Conservation (phyloP, 768 basidiomycete species). For the Xerocomus spinulosus region DNA sequence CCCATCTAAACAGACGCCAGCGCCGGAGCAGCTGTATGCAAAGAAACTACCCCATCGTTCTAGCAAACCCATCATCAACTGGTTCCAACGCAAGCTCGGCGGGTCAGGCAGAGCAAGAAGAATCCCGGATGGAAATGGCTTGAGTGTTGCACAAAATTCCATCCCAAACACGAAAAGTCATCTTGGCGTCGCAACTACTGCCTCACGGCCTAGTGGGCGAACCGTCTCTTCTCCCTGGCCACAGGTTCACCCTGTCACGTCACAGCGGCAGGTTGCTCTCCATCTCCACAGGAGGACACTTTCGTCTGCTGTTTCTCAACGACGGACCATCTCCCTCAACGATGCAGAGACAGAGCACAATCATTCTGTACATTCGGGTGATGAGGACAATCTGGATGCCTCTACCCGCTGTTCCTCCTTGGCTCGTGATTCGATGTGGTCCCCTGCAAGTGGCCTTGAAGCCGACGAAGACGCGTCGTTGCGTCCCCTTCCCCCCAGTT, state of each 20-base stretch:
- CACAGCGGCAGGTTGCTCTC: conserved; percentile 24
- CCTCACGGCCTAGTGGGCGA: conserved; percentile 25
- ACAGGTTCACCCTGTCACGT: conserved; percentile 11
- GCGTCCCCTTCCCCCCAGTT: conserved; percentile 83
- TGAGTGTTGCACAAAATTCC: conserved; percentile 11
- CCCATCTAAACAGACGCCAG: conserved; percentile 22
- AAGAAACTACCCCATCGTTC: conserved; percentile 67
- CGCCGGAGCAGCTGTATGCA: conserved; percentile 34
- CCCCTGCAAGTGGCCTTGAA: conserved; percentile 68
- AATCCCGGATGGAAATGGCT: conserved; percentile 31
- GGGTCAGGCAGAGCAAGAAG: conserved; percentile 61
- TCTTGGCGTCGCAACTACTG: conserved; percentile 5
- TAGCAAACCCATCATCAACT: conserved; percentile 83
- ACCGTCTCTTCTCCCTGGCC: conserved; percentile 29
- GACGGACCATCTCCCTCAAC: conserved; percentile 63
- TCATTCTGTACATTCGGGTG: conserved; percentile 33
- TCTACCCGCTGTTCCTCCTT: conserved; percentile 51
- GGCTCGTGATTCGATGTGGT: conserved; percentile 75
- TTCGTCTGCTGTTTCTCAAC: conserved; percentile 30
- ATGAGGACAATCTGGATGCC: conserved; percentile 43
- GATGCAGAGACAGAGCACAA: conserved; percentile 47
- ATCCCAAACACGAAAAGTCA: conserved; percentile 14
- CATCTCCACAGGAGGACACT: conserved; percentile 17
- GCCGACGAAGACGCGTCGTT: conserved; percentile 95
- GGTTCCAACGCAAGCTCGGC: conserved; percentile 84